Conservation (phyloP, 352 stramenopile species). For the Pythium brassicae region DNA sequence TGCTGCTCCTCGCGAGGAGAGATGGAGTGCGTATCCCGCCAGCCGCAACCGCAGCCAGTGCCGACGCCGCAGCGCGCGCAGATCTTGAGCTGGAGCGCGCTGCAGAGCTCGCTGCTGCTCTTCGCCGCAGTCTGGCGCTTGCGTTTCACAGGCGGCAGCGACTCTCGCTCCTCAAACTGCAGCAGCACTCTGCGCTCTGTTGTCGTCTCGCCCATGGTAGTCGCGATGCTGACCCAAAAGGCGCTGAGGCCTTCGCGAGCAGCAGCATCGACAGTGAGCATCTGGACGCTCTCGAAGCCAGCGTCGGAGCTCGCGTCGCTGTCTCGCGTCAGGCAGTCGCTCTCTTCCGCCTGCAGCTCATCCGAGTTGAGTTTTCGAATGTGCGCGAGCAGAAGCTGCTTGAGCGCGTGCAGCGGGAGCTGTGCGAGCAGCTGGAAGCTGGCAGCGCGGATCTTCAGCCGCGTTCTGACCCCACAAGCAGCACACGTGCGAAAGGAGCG, state of each 20-base stretch:
- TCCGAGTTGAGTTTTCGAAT: background rate
- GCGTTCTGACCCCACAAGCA: conserved; percentile 1
- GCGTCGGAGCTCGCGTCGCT: too few relatives aligned
- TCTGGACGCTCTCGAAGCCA: background rate
- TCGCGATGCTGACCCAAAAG: conserved; percentile 6
- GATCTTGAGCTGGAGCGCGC: conserved; percentile 15
- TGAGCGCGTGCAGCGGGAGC: conserved; percentile 27
- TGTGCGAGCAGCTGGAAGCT: conserved; percentile 19
- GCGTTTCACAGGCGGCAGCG: background rate
- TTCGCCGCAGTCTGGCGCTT: background rate
- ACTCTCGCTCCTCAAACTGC: conserved; percentile 4
- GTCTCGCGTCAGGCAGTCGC: background rate
- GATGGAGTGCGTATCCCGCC: conserved; percentile 21
- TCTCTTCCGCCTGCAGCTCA: background rate
- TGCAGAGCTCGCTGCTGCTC: background rate
- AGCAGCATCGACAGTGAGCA: conserved; percentile 4
- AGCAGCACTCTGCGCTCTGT: conserved; percentile 2
- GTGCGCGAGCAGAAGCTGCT: conserved; percentile 21
- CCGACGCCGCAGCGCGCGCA: conserved; percentile 25
- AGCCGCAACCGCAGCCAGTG: conserved; percentile 17
- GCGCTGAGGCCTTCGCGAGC: background rate
- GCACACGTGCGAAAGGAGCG: background rate
- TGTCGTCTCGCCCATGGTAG: background rate
- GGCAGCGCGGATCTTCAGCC: conserved; percentile 5
- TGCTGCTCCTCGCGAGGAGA: conserved; percentile 18